phyloP scores from a whole-genome alignment of 768 basidiomycete genomes.

The Mycena metata region DNA sequence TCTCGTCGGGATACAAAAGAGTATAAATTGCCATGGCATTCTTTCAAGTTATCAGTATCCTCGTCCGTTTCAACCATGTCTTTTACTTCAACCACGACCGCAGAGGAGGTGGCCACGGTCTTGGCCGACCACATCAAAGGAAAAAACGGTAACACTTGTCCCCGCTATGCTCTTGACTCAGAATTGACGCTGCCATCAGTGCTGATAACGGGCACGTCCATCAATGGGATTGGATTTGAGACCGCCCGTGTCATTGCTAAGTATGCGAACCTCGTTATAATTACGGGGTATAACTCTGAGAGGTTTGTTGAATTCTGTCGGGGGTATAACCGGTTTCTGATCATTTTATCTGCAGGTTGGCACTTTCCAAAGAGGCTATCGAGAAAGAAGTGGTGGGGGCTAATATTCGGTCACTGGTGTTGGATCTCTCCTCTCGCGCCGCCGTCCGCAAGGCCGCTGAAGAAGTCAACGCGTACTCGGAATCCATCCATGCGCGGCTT shows the following conservation, averaged over 20 bases:
- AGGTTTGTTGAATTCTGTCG: not conserved
- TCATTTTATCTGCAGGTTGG: too few species aligned
- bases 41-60: too few species aligned
- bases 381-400: too few species aligned
- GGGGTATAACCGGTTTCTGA: too few species aligned
- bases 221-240: constrained; percentile 14
- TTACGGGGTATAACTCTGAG: constrained; percentile 15
- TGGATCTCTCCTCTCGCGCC: too few species aligned
- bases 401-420: too few species aligned
- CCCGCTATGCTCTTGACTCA: not conserved
- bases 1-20: too few species aligned
- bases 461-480: too few species aligned
- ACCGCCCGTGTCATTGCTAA: constrained; percentile 3
- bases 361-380: too few species aligned
- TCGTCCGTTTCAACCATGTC: not conserved
- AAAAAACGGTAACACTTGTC: constrained; percentile 1
- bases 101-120: constrained; percentile 3
- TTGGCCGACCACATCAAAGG: constrained; percentile 12
- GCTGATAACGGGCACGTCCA: constrained; percentile 8
- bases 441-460: too few species aligned
- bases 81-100: constrained; percentile 1
- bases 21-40: too few species aligned
- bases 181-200: not conserved
- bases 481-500: too few species aligned
- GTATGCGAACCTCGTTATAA: constrained; percentile 13